Conservation (phyloP, 768 basidiomycete genomes). For the Steccherinum ochraceum region DNA sequence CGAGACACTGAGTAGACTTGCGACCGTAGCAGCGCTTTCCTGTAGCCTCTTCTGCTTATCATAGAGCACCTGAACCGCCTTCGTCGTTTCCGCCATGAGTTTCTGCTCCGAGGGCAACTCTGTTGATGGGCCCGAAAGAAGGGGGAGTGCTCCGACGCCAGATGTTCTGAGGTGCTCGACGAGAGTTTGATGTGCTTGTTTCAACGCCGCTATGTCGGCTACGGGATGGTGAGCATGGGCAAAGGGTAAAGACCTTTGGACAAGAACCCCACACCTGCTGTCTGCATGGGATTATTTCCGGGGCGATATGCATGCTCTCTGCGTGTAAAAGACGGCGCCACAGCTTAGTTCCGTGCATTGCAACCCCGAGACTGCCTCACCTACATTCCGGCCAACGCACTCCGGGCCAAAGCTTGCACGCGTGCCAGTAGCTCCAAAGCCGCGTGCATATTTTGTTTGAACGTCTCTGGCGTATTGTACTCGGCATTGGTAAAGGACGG, state of each 20-base stretch:
- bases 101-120: constrained; percentile 34
- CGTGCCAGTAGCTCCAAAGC: constrained; percentile 37
- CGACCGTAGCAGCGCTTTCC: constrained; percentile 51
- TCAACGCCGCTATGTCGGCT: constrained; percentile 48
- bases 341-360: neutral
- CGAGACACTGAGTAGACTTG: constrained; percentile 30
- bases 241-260: neutral
- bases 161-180: constrained; percentile 45
- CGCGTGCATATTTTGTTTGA: constrained; percentile 44
- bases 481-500: constrained; percentile 24
- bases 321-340: neutral
- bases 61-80: constrained; percentile 39
- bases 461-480: constrained; percentile 53
- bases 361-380: constrained; percentile 15
- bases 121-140: constrained; percentile 25
- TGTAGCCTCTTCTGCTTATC: constrained; percentile 47
- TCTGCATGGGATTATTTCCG: constrained; percentile 47
- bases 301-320: constrained; percentile 60
- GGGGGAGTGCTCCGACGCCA: constrained; percentile 63
- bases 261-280: constrained; percentile 46
- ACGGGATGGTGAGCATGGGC: neutral
- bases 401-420: constrained; percentile 43
- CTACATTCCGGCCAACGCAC: constrained; percentile 48
- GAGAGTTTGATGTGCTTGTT: constrained; percentile 40
- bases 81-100: constrained; percentile 35